Conservation (phyloP, 768 basidiomycete species). For the Amanita pallidorosea region DNA sequence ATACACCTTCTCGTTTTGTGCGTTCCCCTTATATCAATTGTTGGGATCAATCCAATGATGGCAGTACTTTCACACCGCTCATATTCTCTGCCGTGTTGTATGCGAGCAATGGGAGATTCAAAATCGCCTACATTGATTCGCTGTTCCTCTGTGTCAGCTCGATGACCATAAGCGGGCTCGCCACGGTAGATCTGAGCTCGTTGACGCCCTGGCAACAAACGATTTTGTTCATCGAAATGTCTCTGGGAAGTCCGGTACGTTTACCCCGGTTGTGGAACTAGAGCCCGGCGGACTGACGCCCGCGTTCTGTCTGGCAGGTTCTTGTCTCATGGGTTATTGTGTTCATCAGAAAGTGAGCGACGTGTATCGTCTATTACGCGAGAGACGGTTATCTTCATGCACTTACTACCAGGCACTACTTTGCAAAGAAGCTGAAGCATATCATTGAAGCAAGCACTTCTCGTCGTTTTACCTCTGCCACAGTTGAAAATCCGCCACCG, state of each 20-base stretch:
- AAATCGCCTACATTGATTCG: slow-evolving; percentile 65
- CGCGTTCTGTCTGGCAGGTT: slow-evolving; percentile 30
- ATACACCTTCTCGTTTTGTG: slow-evolving; percentile 54
- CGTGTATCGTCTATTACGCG: background rate
- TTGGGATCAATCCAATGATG: slow-evolving; percentile 7
- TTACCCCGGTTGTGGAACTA: background rate
- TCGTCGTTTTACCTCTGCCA: background rate
- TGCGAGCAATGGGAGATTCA: slow-evolving; percentile 65
- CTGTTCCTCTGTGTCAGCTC: slow-evolving; percentile 72
- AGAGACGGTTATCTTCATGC: too few species aligned
- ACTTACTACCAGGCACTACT: slow-evolving; percentile 42
- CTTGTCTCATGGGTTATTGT: slow-evolving; percentile 80
- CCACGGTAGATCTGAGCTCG: slow-evolving; percentile 56
- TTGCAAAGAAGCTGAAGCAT: slow-evolving; percentile 56
- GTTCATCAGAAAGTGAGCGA: slow-evolving; percentile 53
- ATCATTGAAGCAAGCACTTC: slow-evolving; percentile 24
- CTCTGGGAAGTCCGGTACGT: slow-evolving; percentile 61
- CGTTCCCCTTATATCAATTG: slow-evolving; percentile 12
- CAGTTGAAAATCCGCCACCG: background rate
- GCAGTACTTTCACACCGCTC: slow-evolving; percentile 71
- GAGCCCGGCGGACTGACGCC: background rate
- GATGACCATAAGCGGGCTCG: slow-evolving; percentile 70
- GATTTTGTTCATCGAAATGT: slow-evolving; percentile 71
- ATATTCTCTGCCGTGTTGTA: slow-evolving; percentile 75
- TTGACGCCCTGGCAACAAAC: slow-evolving; percentile 63